A percentile compares a stretch with the other conserved stretches of the same genome.
phyloP scores from a whole-genome alignment of 768 basidiomycete genomes.

The Lactarius sanguifluus region DNA sequence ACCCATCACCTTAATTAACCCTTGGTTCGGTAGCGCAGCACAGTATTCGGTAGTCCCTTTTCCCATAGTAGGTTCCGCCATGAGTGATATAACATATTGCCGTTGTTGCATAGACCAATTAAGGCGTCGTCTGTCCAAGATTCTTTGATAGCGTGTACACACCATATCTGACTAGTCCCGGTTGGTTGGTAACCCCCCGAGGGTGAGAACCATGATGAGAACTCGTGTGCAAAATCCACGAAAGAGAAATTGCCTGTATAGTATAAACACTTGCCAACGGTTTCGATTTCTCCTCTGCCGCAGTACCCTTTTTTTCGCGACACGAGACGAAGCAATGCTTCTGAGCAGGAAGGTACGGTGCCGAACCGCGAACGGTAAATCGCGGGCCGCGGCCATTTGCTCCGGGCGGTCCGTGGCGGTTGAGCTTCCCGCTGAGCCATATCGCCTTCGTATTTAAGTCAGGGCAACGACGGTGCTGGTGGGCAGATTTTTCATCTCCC shows the following conservation, averaged over 20 bases:
- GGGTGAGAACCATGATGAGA: too few relatives aligned
- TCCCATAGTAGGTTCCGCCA: background rate
- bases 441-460: background rate
- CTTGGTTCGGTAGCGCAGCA: background rate
- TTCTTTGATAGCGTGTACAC: background rate
- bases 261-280: too few relatives aligned
- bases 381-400: conserved; percentile 4
- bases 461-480: background rate
- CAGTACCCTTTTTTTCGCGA: too few relatives aligned
- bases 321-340: background rate
- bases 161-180: background rate
- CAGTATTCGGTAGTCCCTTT: background rate
- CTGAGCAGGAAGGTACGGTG: background rate
- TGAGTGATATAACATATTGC: background rate
- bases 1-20: background rate
- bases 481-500: conserved; percentile 6
- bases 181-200: background rate
- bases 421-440: background rate
- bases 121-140: background rate
- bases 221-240: too few relatives aligned
- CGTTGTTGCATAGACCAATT: background rate
- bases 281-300: too few relatives aligned
- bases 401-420: conserved; percentile 10
- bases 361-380: background rate
- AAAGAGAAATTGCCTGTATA: too few relatives aligned